Evolutionary conservation across 2,329 filamentous ascomycete genomes (phyloP), one percentile per base, ranked within the genome.

Genomic region (Scedosporium aurantiacum): DNA sequence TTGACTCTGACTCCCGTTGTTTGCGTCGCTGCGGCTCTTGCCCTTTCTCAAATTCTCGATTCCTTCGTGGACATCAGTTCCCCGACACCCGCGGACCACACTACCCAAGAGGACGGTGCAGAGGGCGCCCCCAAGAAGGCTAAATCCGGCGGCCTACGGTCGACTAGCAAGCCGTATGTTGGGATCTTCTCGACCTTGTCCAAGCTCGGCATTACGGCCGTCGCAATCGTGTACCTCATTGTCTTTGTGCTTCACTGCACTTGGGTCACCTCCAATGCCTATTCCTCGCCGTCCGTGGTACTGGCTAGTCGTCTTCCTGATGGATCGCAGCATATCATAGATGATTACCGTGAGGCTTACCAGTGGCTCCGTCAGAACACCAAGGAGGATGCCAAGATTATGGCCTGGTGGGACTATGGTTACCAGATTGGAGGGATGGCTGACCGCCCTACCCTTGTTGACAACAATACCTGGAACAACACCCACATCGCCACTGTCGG

Each of bases 381-480:
- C 8, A 82, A 88, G 63, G 84, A 93, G 67, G 90, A 97, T 69
- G 92, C 95, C 71, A 99, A 97, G 82, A 89, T 99, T 72, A 97
- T 97, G 93, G 94, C 92, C 1, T 99, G 94, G 94, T 99, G 94
- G 94, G 94, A 99, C 73, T 99, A 99, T 70, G 94, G 94, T 66
- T 99, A 99, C 79, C 94, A 99, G 78, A 99, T 99, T 74, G 94
- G 94, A 78, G 94, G 94, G 67, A 99, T 99, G 94, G 94, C 94
- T 58, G 94, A 99, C 74, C 85, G 94, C 61, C 94, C 94, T 40
- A 99, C 94, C 1, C 82, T 99, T 40, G 94, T 99, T 40, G 94
- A 99, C 80, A 99, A 99, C 81, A 99, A 99, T 79, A 99, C 94
- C 2, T 99, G 94, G 94, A 99, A 99, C 81, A 99, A 99, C 79